Base-by-base conservation (phyloP, 1,284 basidiomycete species). In the Anthracocystis setariae region DNA sequence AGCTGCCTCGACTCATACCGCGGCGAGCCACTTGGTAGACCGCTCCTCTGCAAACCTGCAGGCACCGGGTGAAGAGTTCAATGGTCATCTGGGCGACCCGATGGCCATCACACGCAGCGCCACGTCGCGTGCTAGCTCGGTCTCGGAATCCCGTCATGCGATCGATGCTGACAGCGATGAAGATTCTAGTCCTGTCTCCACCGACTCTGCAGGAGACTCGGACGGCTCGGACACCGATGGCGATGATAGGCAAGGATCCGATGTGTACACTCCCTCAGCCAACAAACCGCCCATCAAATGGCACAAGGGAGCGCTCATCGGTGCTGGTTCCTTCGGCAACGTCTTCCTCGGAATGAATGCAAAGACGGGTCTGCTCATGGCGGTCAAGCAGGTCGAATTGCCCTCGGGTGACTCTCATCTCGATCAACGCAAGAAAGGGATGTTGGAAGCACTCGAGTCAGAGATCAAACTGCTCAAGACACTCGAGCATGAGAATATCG, bases 261-360 rank as follows among this genome's bases (percentile, higher is more conserved):
- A 56, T 40, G 53, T 60, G 21, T 55, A 55, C 32, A 25, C 46
- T 18, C 45, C 61, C 9, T 49, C 66, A 3, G 51, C 74, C 0
- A 60, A 53, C 46, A 76, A 76, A 47, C 59, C 78, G 84, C 91
- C 89, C 13, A 92, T 91, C 83, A 96, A 97, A 84, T 99, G 96
- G 96, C 94, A 98, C 85, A 97, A 96, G 78, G 96, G 96, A 49
- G 95, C 95, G 3, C 88, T 98, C 67, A 98, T 99, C 75, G 96
- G 96, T 56, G 91, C 93, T 21, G 96, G 96, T 0, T 82, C 79
- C 9, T 82, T 82, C 35, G 81, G 80, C 33, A 81, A 83, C 35
- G 83, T 84, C 8, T 83, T 93, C 84, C 89, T 99, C 15, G 96
- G 94, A 33, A 97, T 98, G 94, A 94, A 97, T 84, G 92, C 94